phyloP scores from a whole-genome alignment of 2,329 filamentous ascomycete genomes.

The Colletotrichum falcatum region DNA sequence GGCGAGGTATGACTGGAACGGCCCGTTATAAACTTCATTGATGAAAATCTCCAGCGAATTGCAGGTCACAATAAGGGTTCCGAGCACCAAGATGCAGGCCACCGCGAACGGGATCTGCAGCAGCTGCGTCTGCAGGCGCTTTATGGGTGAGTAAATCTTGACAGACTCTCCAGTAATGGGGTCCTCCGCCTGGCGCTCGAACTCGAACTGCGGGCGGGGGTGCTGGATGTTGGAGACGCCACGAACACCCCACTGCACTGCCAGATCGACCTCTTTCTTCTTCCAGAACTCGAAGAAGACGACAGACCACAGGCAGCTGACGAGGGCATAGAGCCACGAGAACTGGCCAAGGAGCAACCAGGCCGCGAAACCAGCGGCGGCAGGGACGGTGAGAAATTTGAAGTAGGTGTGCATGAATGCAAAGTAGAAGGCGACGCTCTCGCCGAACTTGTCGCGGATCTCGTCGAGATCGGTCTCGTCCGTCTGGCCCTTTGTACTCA shows the following conservation, averaged over 20 bases:
- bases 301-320: slow-evolving; percentile 87
- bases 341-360: slow-evolving; percentile 90
- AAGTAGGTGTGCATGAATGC: slow-evolving; percentile 95
- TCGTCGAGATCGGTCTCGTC: slow-evolving; percentile 75
- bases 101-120: slow-evolving; percentile 88
- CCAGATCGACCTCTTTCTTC: slow-evolving; percentile 87
- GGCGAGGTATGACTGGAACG: slow-evolving; percentile 85
- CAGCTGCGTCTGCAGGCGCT: slow-evolving; percentile 81
- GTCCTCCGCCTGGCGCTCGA: slow-evolving; percentile 82
- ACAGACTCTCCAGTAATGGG: slow-evolving; percentile 84
- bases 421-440: slow-evolving; percentile 94
- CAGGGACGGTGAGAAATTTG: slow-evolving; percentile 84
- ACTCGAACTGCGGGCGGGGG: slow-evolving; percentile 80
- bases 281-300: slow-evolving; percentile 97
- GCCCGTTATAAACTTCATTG: slow-evolving; percentile 90
- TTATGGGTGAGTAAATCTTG: slow-evolving; percentile 79
- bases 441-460: slow-evolving; percentile 82
- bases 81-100: slow-evolving; percentile 77
- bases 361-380: slow-evolving; percentile 78
- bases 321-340: slow-evolving; percentile 82
- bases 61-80: slow-evolving; percentile 84
- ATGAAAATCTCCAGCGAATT: slow-evolving; percentile 97
- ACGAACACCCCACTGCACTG: slow-evolving; percentile 88
- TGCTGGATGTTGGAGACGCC: slow-evolving; percentile 86
- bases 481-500: slow-evolving; percentile 78